Conservation (phyloP, 805 yeast genomes). For the Metschnikowia bowlesiae region DNA sequence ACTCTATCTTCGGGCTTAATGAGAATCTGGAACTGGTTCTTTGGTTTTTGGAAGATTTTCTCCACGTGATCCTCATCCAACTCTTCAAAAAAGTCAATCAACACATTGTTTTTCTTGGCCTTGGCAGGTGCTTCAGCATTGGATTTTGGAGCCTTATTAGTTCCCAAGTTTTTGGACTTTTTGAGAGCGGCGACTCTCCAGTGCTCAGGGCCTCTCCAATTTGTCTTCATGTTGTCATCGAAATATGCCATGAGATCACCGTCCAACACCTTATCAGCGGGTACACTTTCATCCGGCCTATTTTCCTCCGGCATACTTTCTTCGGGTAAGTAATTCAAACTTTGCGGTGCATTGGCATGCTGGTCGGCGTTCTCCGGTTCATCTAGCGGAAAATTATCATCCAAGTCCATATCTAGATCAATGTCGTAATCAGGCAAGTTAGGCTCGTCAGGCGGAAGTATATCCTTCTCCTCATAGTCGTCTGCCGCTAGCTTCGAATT, state of each 20-base stretch:
- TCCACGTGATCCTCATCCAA: conserved; percentile 27
- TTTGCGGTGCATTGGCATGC: neutral
- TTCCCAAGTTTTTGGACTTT: conserved; percentile 29
- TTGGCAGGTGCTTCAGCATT: conserved; percentile 10
- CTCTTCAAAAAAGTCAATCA: conserved; percentile 32
- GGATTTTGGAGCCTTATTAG: neutral
- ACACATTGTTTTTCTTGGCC: conserved; percentile 21
- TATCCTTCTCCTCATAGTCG: conserved; percentile 8
- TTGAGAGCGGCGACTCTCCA: conserved; percentile 66
- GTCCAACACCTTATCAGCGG: conserved; percentile 37
- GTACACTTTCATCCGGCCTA: neutral
- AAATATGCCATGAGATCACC: conserved; percentile 74
- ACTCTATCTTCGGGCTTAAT: conserved; percentile 29
- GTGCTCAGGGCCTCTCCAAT: conserved; percentile 90
- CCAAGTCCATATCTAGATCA: conserved; percentile 23
- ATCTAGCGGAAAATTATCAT: conserved; percentile 2
- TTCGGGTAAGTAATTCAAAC: neutral
- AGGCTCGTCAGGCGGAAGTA: neutral
- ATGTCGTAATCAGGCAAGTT: conserved; percentile 10
- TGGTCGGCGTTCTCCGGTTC: conserved; percentile 7
- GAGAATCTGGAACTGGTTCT: conserved; percentile 18
- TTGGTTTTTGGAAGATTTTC: conserved; percentile 31
- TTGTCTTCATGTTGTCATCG: conserved; percentile 62
- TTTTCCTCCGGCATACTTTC: neutral
- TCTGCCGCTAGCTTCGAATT: conserved; percentile 30